A percentile compares a stretch with the other conserved stretches of the same genome.
These are phyloP conservation scores for Musa balbisiana DNA, from an alignment of 202 grass and related monocot genomes.

Conservation along the genomic window DNA sequence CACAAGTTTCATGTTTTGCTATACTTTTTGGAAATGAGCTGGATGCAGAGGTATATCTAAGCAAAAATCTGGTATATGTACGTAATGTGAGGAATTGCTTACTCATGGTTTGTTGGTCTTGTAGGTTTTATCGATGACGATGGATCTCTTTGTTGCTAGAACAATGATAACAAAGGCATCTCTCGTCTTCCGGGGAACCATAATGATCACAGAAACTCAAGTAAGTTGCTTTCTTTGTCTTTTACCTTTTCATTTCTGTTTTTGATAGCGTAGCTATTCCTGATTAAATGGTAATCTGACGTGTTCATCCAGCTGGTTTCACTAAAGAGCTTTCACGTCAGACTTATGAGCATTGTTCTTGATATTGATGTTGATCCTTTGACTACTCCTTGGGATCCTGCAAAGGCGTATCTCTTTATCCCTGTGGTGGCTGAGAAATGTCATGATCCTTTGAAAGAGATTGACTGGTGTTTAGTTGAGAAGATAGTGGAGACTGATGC, in stretches of 20 bases:
- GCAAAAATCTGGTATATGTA: not conserved
- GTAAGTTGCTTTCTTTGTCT: constrained; percentile 32
- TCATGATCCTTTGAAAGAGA: constrained; percentile 50
- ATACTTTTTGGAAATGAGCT: constrained; percentile 91
- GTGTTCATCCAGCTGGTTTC: constrained; percentile 62
- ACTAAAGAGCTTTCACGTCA: constrained; percentile 98
- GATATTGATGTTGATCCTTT: constrained; percentile 95
- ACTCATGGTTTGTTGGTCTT: constrained; percentile 12
- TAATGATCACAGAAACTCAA: constrained; percentile 81
- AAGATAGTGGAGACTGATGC: constrained; percentile 80
- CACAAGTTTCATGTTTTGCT: constrained; percentile 81
- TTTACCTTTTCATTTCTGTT: not conserved
- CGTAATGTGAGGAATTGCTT: not conserved
- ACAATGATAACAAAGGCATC: constrained; percentile 99
- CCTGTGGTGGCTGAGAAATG: constrained; percentile 53
- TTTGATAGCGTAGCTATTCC: not conserved
- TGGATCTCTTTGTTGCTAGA: constrained; percentile 99
- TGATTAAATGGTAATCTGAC: constrained; percentile 12
- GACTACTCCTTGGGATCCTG: constrained; percentile 93
- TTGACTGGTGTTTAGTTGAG: constrained; percentile 81
- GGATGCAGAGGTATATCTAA: constrained; percentile 92
- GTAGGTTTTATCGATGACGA: constrained; percentile 97
- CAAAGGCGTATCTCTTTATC: constrained; percentile 97
- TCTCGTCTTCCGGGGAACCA: constrained; percentile 84
- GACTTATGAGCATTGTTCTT: constrained; percentile 97